phyloP scores from a whole-genome alignment of 2,329 filamentous ascomycete genomes.

The Penicillium sumatraense region DNA sequence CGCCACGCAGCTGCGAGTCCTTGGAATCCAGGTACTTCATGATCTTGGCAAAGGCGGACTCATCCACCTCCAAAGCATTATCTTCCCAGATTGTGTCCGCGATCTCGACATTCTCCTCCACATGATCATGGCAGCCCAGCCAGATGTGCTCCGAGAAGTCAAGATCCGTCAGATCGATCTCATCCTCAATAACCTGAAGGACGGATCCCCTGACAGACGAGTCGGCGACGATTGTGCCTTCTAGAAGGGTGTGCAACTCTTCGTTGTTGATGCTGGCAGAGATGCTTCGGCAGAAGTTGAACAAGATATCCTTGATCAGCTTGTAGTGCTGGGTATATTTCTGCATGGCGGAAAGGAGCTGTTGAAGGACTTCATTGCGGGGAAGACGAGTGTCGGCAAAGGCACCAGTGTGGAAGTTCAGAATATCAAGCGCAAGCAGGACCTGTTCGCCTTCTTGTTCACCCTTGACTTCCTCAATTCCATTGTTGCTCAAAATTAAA shows the following conservation, averaged over 20 bases:
- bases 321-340: constrained; percentile 92
- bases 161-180: constrained; percentile 88
- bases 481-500: constrained; percentile 76
- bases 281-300: constrained; percentile 82
- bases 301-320: constrained; percentile 87
- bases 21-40: constrained; percentile 78
- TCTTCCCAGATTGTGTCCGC: constrained; percentile 94
- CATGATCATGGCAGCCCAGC: constrained; percentile 89
- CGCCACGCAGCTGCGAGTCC: constrained; percentile 80
- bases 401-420: constrained; percentile 84
- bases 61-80: constrained; percentile 74
- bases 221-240: constrained; percentile 79
- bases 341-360: constrained; percentile 82
- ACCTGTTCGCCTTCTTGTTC: constrained; percentile 91
- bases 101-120: constrained; percentile 81
- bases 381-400: constrained; percentile 76
- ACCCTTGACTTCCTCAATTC: constrained; percentile 64
- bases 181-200: constrained; percentile 85
- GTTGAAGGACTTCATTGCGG: constrained; percentile 71
- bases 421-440: constrained; percentile 82
- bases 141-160: constrained; percentile 89
- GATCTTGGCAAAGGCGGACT: constrained; percentile 68
- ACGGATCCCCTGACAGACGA: constrained; percentile 80
- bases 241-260: constrained; percentile 77
- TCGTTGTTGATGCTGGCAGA: constrained; percentile 75